Base-by-base conservation (phyloP, 352 stramenopile species). In the Phytophthora multivora region DNA sequence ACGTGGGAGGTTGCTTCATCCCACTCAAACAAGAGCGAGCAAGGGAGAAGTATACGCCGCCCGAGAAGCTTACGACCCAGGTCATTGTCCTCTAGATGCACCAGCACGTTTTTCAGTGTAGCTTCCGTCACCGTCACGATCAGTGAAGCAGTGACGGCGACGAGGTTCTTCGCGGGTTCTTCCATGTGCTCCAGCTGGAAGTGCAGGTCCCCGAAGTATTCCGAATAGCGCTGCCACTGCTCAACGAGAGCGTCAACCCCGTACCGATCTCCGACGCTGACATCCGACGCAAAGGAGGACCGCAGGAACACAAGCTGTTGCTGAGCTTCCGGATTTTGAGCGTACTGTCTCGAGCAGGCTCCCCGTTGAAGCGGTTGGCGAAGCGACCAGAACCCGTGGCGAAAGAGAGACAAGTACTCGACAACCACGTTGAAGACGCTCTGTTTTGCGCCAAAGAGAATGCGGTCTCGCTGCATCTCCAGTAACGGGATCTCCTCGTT, bases 181-280 rank as follows among this genome's bases (percentile, higher is more conserved):
- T 46, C 19, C 25, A 83, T 69, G 13, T 51, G 8, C 19, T 69
- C 52, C 18, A 71, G 50, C 23, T 75, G 57, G 31, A 74, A 68
- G 16, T 66, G 43, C 4, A 79, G 25, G 46, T 66, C 63, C 15
- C 62, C 51, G 28, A 69, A 71, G n/a, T 48, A 65, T 11, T 40
- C 23, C 19, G 64, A 66, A 26, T 64, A 72, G 10, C 59, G 45
- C 33, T 51, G 46, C 56, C 58, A 65, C 35, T 75, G 60, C 10
- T 72, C 47, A 5, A 65, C 25, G 5, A 68, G 10, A 15, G 30
- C 31, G 4, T 70, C 33, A 3, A 59, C 12, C 1, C 64, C 69
- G 11, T 41, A 15, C 2, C 56, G 33, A 9, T 58, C 47, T 0
- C 59, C 64, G 5, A 75, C 25, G 7, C 8, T 35, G 0, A 77